phyloP scores from a whole-genome alignment of 2,329 filamentous ascomycete genomes.

The Trichoderma sp. region DNA sequence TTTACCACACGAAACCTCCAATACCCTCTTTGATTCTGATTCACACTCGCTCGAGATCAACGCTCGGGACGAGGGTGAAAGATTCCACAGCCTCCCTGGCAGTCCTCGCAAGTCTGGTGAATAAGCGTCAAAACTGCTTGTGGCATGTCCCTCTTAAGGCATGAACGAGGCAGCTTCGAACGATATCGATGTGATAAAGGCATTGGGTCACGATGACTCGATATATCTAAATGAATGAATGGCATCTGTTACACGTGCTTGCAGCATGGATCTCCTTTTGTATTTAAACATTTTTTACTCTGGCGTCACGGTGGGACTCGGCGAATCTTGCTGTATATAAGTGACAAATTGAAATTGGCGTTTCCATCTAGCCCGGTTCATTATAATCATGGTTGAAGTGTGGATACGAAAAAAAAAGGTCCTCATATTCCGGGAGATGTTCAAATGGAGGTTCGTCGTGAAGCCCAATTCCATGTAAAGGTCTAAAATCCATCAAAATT shows the following conservation, averaged over 20 bases:
- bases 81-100: neutral
- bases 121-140: neutral
- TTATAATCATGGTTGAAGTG: neutral
- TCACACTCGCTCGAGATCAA: neutral
- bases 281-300: neutral
- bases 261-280: neutral
- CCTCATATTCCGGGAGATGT: neutral
- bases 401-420: neutral
- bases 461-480: neutral
- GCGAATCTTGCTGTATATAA: neutral
- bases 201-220: neutral
- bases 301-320: neutral
- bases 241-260: neutral
- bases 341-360: neutral
- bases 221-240: neutral
- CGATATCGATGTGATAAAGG: neutral
- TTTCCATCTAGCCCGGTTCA: neutral
- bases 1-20: neutral
- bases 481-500: neutral
- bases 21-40: slow-evolving; percentile 2
- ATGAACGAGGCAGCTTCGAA: neutral
- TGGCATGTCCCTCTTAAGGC: neutral
- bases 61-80: neutral
- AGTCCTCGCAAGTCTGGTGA: neutral
- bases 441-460: neutral